phyloP scores from a whole-genome alignment of 257 asterid genomes.

The Haberlea rhodopensis region DNA sequence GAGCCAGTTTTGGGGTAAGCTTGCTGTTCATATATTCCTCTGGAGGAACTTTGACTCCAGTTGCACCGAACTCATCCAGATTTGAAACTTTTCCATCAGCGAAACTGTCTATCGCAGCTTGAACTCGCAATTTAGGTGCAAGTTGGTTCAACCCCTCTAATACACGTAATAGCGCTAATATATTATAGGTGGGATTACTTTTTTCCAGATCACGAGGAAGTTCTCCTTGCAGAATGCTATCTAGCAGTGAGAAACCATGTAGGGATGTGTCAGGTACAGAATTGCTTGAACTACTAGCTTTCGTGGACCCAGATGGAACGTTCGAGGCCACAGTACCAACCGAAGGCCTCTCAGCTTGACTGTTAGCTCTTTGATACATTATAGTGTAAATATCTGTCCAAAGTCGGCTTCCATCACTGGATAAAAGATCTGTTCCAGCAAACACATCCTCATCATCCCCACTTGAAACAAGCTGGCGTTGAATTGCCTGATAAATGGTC shows the following conservation, averaged over 20 bases:
- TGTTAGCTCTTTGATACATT: constrained; percentile 74
- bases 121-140: constrained; percentile 70
- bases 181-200: constrained; percentile 79
- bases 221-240: constrained; percentile 91
- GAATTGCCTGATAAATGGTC: constrained; percentile 92
- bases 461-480: constrained; percentile 76
- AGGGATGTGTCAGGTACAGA: constrained; percentile 41
- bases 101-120: constrained; percentile 57
- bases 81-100: constrained; percentile 65
- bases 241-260: constrained; percentile 63
- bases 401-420: constrained; percentile 85
- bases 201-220: constrained; percentile 94
- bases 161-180: constrained; percentile 86
- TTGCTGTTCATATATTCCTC: constrained; percentile 76
- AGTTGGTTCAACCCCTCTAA: constrained; percentile 93
- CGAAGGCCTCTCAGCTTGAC: constrained; percentile 57
- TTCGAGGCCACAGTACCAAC: constrained; percentile 52
- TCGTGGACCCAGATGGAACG: constrained; percentile 53
- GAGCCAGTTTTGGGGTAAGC: constrained; percentile 90
- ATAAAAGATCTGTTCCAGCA: constrained; percentile 67
- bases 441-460: constrained; percentile 80
- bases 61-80: constrained; percentile 45
- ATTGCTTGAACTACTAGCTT: constrained; percentile 55
- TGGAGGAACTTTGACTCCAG: constrained; percentile 52
- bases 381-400: constrained; percentile 90